Evolutionary conservation across 768 basidiomycete genomes (phyloP), one percentile per base, ranked within the genome.

Genomic region (Xerocomus brunneocitrinus): DNA sequence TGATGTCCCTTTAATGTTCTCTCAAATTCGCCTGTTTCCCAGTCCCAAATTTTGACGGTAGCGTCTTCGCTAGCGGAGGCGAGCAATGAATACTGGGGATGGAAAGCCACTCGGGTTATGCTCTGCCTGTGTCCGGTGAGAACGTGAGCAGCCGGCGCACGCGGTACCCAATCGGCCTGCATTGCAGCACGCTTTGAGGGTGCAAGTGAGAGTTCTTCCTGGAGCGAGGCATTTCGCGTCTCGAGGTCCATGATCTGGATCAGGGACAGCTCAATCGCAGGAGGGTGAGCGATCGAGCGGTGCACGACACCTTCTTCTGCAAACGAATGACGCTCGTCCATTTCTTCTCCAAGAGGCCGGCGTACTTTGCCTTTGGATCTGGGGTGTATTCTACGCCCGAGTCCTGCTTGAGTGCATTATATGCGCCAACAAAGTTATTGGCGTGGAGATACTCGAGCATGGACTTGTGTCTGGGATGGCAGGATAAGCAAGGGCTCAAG

Each of bases 241-340:
- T 97, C 94, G 27, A 98, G 79, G 71, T 95, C 94, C 88, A 95
- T 92, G 63, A 98, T 93, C 94, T 97, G 60, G 39, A 16, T 32
- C 46, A 47, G 35, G 30, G 57, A 62, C 36, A 35, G 54, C 16
- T 57, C 42, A 41, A 55, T 56, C 47, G 44, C 30, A 39, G 22
- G 34, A 8, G 24, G 22, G 39, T 46, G 53, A 36, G 52, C 34
- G 55, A 55, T n/a, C 39, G 27, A 34, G 57, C 56, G 42, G 45
- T 35, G 42, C 35, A 60, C 64, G 58, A 56, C 41, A 87, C 92
- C 84, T 95, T 95, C 79, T 95, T 91, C 76, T 98, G 95, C 67
- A 98, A 71, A 59, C 95, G 81, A 54, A 98, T 95, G 32, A 97
- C 92, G 65, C 88, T 91, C 46, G 91, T 95, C 95, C 95, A 98